These are phyloP conservation scores for Spongospora subterranea DNA, from an alignment of 208 protist genomes.

Conservation along the genomic window DNA sequence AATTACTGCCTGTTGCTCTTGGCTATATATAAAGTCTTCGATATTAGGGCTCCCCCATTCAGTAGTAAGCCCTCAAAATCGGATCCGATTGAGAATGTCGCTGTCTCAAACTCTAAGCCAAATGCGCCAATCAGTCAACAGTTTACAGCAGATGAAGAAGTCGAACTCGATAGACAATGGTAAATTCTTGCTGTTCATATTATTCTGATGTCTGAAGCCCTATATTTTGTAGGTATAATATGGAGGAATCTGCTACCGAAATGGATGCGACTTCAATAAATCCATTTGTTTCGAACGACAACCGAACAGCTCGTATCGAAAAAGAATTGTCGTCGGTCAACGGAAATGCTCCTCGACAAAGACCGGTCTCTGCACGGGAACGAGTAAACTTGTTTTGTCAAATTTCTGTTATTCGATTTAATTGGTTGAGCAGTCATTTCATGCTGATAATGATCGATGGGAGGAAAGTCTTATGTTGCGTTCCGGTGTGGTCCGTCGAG, in stretches of 20 bases:
- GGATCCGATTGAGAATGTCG: no score
- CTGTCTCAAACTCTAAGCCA: no score
- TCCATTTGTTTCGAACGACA: background rate
- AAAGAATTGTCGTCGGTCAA: background rate
- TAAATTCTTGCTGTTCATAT: background rate
- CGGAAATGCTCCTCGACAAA: background rate
- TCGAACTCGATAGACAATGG: slow-evolving; percentile 47
- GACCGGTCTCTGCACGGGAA: slow-evolving; percentile 19
- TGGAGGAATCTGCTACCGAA: slow-evolving; percentile 32
- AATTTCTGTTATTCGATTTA: background rate
- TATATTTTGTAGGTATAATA: slow-evolving; percentile 18
- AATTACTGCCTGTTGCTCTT: no score
- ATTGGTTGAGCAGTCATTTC: background rate
- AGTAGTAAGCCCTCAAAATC: no score
- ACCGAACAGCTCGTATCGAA: background rate
- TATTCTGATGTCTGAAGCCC: background rate
- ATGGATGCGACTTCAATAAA: background rate
- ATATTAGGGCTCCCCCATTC: no score
- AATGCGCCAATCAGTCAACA: no score
- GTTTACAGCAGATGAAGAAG: slow-evolving; percentile 1
- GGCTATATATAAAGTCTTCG: no score
- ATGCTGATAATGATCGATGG: slow-evolving; percentile 54
- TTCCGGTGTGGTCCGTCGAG: slow-evolving; percentile 20
- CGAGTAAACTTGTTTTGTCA: background rate
- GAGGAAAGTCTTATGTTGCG: slow-evolving; percentile 48